Base-by-base conservation (phyloP, 108 stramenopile genomes). In the Skeletonema tropicum region DNA sequence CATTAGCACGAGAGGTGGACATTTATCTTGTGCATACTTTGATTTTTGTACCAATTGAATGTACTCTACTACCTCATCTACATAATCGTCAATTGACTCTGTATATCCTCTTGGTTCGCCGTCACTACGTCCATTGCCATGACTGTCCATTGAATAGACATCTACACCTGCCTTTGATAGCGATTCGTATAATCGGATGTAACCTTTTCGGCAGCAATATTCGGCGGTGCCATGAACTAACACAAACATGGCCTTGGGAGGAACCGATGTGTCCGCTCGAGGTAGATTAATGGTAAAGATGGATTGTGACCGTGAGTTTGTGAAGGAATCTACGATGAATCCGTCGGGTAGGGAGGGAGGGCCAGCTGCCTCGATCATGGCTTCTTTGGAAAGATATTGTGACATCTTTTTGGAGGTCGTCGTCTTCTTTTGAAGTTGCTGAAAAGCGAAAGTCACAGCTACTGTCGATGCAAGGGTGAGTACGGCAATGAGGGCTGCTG, bases 81-180 rank as follows among this genome's bases (percentile, higher is more conserved):
- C 71, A 52, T 60, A 77, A 57, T 77, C 57, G n/a, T 77, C 82
- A 29, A 77, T 46, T 64, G 73, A 68, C 17, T 82, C 76, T 33
- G 61, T 66, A 35, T 72, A 82, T 31, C 76, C 82, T 7, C 82
- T 55, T 0, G 80, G 82, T 15, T 68, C 66, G 5, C 82, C 82
- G 30, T 73, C 82, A 46, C 76, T 77, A 5, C 76, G 66, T 14
- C 82, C 82, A 57, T 82, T 76, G 26, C 82, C 82, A 42, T 77
- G 82, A 59, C 38, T 64, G 39, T 82, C 82, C 19, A 73, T 57
- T 9, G 68, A 17, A 39, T 73, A 82, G 0, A 82, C 82, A 45
- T 82, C 82, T 10, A 82, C 76, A 23, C 82, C 82, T 6, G 71
- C 76, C 0, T 66, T 60, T 31, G 82, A 45, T n/a, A 82, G 82